Base-by-base conservation (phyloP, 2,329 filamentous ascomycete genomes). In the Exophiala bonariae region DNA sequence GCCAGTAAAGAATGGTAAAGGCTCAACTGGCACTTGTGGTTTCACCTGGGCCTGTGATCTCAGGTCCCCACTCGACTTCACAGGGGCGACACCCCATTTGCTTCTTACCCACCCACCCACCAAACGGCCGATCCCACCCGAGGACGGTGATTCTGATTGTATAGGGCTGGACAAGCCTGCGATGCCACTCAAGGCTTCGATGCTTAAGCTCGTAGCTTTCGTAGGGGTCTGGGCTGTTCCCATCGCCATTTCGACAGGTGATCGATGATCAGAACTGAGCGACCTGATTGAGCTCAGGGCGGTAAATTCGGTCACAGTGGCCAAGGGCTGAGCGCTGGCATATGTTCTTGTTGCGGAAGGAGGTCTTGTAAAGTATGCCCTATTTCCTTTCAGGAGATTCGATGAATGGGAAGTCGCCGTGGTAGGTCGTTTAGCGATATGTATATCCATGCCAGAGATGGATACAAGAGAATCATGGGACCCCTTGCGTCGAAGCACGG, bases 391-490 rank as follows among this genome's bases (percentile, higher is more conserved):
- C 16, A 58, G 39, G 1, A 55, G 26, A 34, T 36, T 52, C 3
- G 48, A 45, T 4, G 49, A 44, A 14, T 46, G 54, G 52, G 72
- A 72, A 14, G 84, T 80, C 49, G 93, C 78, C 60, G 95, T 88
- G 26, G 86, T 88, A 0, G 89, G 88, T 3, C 87, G 81, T 1
- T 79, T 77, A 59, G 85, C 84, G 3, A 95, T 90, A 64, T 95
- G 90, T 40, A 96, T 95, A 63, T 96, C 92, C 65, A 96, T 85
- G 2, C 89, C 90, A 0, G 85, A 82, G 2, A 96, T 79, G 0
- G 91, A 96, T 57, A 96, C 80, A 52, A 96, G 84, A 14, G 89
- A 95, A 64, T 96, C 91, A 59, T 95, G 89, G 1, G 91, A 96
- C 2, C 82, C 64, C 2, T 82, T 77, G 23, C 86, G 83, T 32